These are phyloP conservation scores for Aurantiochytrium sp. DNA, from an alignment of 108 stramenopile species.

Conservation along the genomic window DNA sequence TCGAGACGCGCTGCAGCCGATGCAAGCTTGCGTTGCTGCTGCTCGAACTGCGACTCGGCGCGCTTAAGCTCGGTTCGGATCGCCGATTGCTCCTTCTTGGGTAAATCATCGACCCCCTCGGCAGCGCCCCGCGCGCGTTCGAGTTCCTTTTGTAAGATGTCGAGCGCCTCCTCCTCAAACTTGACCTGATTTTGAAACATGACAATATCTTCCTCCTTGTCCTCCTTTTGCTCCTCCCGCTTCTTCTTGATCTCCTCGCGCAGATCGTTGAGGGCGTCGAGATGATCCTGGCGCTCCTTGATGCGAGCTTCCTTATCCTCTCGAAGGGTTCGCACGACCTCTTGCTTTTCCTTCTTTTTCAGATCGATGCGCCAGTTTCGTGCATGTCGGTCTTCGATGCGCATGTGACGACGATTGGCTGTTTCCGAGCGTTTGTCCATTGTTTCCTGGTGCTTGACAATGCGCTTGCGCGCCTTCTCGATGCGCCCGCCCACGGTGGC, in stretches of 20 bases:
- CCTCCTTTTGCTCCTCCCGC: not conserved
- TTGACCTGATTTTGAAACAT: not conserved
- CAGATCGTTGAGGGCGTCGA: not conserved
- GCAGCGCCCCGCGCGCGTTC: not conserved
- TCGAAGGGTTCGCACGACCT: not conserved
- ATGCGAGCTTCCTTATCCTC: not conserved
- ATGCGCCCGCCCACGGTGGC: not conserved
- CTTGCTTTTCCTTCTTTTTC: not conserved
- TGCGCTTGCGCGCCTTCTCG: not conserved
- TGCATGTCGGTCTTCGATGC: not conserved
- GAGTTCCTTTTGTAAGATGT: not conserved
- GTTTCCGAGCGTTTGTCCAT: not conserved
- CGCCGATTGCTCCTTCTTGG: not conserved
- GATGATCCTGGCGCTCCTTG: not conserved
- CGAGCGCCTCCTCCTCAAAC: not conserved
- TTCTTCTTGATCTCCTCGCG: slow-evolving; percentile 15
- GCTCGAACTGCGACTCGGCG: not conserved
- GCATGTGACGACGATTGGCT: not conserved
- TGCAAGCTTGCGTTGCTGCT: not conserved
- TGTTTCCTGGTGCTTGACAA: not conserved
- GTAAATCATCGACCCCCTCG: not conserved
- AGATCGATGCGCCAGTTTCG: not conserved
- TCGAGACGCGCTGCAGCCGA: not conserved
- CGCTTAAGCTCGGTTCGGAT: not conserved
- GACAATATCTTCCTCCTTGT: not conserved